A percentile compares a stretch with the other conserved stretches of the same genome.
These are phyloP conservation scores for Voacanga thouarsii DNA, from an alignment of 257 asterid species.

Conservation along the genomic window DNA sequence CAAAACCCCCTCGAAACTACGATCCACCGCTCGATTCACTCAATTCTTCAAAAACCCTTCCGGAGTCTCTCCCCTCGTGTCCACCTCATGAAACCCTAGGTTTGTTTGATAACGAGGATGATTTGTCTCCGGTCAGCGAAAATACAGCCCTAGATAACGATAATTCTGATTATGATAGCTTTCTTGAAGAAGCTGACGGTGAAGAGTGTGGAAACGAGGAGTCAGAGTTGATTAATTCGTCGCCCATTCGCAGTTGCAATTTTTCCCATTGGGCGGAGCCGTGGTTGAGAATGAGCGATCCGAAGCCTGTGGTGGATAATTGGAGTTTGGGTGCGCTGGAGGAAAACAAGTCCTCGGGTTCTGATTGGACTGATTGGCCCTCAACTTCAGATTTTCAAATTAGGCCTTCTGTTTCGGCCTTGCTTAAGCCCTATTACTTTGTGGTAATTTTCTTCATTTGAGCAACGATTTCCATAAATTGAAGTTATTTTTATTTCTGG, in stretches of 20 bases:
- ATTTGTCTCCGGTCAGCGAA: constrained; percentile 22
- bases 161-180: constrained; percentile 23
- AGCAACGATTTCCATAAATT: neutral
- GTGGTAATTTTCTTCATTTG: constrained; percentile 15
- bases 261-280: constrained; percentile 29
- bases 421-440: constrained; percentile 17
- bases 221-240: constrained; percentile 10
- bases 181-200: constrained; percentile 21
- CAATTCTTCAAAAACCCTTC: constrained; percentile 31
- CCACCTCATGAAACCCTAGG: constrained; percentile 13
- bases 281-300: constrained; percentile 25
- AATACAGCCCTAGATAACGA: constrained; percentile 10
- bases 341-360: constrained; percentile 12
- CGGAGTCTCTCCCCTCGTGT: constrained; percentile 7
- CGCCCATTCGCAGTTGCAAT: constrained; percentile 6
- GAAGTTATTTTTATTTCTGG: neutral
- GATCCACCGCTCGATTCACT: constrained; percentile 16
- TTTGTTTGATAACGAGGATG: constrained; percentile 8
- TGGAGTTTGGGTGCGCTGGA: constrained; percentile 10
- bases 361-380: constrained; percentile 21
- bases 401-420: constrained; percentile 5
- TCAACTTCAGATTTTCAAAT: constrained; percentile 10
- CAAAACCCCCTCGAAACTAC: neutral
- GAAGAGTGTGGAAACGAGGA: constrained; percentile 26
- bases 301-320: neutral